A percentile compares a stretch with the other conserved stretches of the same genome.
Conservation (phyloP, 345 rosid species). For the Acer negundo region DNA sequence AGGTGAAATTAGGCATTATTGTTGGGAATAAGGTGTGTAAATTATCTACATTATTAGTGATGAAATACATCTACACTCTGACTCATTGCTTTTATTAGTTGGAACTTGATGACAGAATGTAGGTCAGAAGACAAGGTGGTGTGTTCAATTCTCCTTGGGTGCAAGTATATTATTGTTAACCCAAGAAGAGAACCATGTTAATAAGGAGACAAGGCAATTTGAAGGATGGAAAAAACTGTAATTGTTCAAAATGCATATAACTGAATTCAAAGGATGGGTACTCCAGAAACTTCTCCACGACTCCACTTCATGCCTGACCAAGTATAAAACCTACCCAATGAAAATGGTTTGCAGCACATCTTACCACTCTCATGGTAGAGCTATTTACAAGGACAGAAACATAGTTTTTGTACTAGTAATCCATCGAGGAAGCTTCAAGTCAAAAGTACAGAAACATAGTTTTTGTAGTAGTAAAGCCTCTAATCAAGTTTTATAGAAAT, state of each 20-base stretch:
- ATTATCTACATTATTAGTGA: conserved; percentile 7
- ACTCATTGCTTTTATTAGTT: neutral
- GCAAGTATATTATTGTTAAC: neutral
- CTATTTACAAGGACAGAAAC: neutral
- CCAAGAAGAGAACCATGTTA: neutral
- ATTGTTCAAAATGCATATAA: neutral
- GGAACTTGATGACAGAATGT: too few species aligned
- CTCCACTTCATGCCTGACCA: neutral
- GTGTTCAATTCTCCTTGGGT: neutral
- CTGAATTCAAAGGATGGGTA: neutral
- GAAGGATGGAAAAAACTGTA: neutral
- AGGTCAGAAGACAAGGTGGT: too few species aligned
- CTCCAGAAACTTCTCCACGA: neutral
- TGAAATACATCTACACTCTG: neutral
- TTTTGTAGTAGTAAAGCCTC: neutral
- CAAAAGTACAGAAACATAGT: neutral
- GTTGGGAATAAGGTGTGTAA: conserved; percentile 10
- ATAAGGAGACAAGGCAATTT: neutral
- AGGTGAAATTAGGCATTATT: conserved; percentile 21
- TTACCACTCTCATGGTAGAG: neutral
- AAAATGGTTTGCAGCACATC: neutral
- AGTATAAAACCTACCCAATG: neutral
- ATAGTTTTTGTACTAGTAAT: neutral
- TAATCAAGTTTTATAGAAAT: neutral
- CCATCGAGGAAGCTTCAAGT: neutral